Base-by-base conservation (phyloP, 2,329 filamentous ascomycete species). In the Hawksworthiomyces lignivorus region DNA sequence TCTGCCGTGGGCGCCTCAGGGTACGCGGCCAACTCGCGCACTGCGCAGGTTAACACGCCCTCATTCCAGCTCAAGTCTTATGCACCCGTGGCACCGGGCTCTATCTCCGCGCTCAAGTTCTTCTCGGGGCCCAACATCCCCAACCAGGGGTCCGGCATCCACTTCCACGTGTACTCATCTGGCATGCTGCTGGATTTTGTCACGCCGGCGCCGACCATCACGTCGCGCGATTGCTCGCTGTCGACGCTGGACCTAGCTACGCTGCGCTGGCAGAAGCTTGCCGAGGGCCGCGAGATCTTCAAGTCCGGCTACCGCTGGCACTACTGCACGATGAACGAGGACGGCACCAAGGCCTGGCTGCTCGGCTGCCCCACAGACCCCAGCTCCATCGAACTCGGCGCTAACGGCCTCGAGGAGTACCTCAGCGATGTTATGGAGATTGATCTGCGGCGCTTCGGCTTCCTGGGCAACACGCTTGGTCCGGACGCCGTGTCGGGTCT, bases 321-420 rank as follows among this genome's bases (percentile, higher is more conserved):
- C 61, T 98, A 98, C 59, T 97, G 92, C 60, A 94, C 88, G 4
- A 84, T 96, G 64, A 94, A 96, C 57, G 82, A 92, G 47, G 87
- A 94, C 54, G 90, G 90, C 6, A 96, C 92, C 7, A 95, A 94
- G 58, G 92, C 88, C 7, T 98, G 92, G 89, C 70, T 98, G 19
- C 73, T 98, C n/a, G 92, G 92, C 8, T 96, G 88, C 55, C 85
- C 85, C 3, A 82, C 85, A 4, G 87, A 95, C 49, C 67, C 73
- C 30, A 66, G 73, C 15, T 69, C 74, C 7, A 78, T 80, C 36
- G 82, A 82, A 29, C 69, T 82, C 14, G 82, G 76, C 2, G 73
- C 77, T 12, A 82, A 80, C 44, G 79, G 78, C 4, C 82, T 88
- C 44, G 90, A 95, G 57, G 90, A 96, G 58, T 94, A 94, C 57